Evolutionary conservation across 2,329 filamentous ascomycete species (phyloP), one percentile per base, ranked within the genome.

Genomic region (Clathrospora elynae): DNA sequence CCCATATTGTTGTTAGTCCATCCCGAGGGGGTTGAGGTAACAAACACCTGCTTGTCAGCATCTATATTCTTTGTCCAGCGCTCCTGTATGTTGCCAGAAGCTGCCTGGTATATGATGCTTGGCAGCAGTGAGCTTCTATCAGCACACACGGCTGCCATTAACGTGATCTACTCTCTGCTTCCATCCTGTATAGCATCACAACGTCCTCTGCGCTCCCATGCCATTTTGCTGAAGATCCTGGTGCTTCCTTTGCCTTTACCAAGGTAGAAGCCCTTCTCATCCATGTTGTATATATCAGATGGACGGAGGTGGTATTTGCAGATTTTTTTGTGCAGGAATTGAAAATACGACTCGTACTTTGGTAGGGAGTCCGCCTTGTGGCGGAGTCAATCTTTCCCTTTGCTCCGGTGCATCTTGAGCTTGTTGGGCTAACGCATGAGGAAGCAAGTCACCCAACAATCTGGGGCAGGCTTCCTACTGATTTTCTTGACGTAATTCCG

Each of bases 141-240:
- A 17, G 16, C 31, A 20, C 38, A 42, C 13, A 39, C 18, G 4
- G 13, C 12, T 18, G 17, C n/a, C 6, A 40, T 17, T 10, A 28
- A n/a, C 2, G 35, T 38, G 4, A 31, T 40, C 36, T 20, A 40
- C 24, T 40, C 38, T 24, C 38, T 26, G 24, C 24, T 42, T n/a
- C 38, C 30, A 24, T 35, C 38, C 30, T 22, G 16, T 29, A 42
- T 20, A 29, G 30, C 22, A 12, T 18, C 20, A 25, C 13, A 17
- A 23, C 11, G 17, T 7, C 12, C 14, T 11, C 24, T 16, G 13
- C 12, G 8, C 9, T 17, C 12, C 30, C 22, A 42, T 12, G 31
- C 11, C 12, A 6, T 20, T 22, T 25, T 32, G 16, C 14, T 29
- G 13, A 40, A 40, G 13, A 32, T 13, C 5, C 31, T 14, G 10